A percentile compares a stretch with the other conserved stretches of the same genome.
Conservation (phyloP, 2,329 filamentous ascomycete species). For the Fusarium kyushuense region DNA sequence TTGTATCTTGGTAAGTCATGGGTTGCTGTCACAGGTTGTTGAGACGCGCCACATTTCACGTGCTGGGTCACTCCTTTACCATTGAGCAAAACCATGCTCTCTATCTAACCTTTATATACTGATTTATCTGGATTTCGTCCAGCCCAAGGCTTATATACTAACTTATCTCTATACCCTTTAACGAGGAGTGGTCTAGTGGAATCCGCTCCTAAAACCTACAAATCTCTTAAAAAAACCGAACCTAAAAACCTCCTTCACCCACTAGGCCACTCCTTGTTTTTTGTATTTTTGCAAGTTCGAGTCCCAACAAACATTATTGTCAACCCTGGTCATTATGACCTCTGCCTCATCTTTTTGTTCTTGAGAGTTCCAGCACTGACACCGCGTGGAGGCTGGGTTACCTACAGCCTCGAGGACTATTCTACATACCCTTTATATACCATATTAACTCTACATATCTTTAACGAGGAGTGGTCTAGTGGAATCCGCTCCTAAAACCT, state of each 20-base stretch:
- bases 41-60: not conserved
- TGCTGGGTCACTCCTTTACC: not conserved
- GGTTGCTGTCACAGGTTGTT: not conserved
- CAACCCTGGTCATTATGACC: too few relatives aligned
- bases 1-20: not conserved
- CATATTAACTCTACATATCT: not conserved
- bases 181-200: not conserved
- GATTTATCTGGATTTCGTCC: too few relatives aligned
- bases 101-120: not conserved
- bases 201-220: too few relatives aligned
- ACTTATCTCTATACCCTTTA: not conserved
- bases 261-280: too few relatives aligned
- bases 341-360: conserved; percentile 63
- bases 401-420: conserved; percentile 55
- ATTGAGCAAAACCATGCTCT: not conserved
- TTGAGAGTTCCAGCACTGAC: conserved; percentile 50
- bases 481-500: not conserved
- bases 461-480: not conserved
- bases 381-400: conserved; percentile 67
- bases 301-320: too few relatives aligned
- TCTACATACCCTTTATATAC: not conserved
- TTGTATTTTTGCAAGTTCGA: too few relatives aligned
- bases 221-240: too few relatives aligned
- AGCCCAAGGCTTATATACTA: too few relatives aligned
- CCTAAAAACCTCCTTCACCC: too few relatives aligned